Conservation (phyloP, 441 rosid species). For the Erysimum pusillum region DNA sequence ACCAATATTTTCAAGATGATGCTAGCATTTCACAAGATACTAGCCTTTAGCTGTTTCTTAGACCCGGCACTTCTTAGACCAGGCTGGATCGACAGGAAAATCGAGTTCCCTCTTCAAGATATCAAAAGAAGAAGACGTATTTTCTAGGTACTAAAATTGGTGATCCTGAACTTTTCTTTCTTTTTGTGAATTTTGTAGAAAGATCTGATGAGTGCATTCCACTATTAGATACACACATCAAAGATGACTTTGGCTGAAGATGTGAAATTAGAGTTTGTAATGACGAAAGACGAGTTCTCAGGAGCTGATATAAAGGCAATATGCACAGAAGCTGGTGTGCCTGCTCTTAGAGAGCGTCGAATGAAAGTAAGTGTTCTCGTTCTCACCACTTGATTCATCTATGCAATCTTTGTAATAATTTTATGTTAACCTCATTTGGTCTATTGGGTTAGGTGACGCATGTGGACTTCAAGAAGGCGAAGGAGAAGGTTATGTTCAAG, state of each 20-base stretch:
- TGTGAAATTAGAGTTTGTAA: slow-evolving; percentile 97
- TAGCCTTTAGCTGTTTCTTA: no score
- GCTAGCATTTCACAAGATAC: no score
- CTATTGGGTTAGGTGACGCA: slow-evolving; percentile 53
- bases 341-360: slow-evolving; percentile 92
- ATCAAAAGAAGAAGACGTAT: slow-evolving; percentile 92
- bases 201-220: background rate
- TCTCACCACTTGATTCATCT: background rate
- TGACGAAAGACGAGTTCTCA: slow-evolving; percentile 98
- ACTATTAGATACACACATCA: slow-evolving; percentile 82
- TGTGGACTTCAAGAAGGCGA: slow-evolving; percentile 64
- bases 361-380: slow-evolving; percentile 83
- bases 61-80: slow-evolving; percentile 98
- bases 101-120: slow-evolving; percentile 97
- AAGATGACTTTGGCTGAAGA: slow-evolving; percentile 79
- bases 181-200: background rate
- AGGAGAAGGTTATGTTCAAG: slow-evolving; percentile 73
- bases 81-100: slow-evolving; percentile 92
- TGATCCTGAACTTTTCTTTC: background rate
- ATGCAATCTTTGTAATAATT: background rate
- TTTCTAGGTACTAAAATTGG: slow-evolving; percentile 66
- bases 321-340: slow-evolving; percentile 94
- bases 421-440: background rate
- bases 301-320: slow-evolving; percentile 99
- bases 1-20: no score